phyloP scores from a whole-genome alignment of 805 yeast genomes.

The Candida manassasensis region DNA sequence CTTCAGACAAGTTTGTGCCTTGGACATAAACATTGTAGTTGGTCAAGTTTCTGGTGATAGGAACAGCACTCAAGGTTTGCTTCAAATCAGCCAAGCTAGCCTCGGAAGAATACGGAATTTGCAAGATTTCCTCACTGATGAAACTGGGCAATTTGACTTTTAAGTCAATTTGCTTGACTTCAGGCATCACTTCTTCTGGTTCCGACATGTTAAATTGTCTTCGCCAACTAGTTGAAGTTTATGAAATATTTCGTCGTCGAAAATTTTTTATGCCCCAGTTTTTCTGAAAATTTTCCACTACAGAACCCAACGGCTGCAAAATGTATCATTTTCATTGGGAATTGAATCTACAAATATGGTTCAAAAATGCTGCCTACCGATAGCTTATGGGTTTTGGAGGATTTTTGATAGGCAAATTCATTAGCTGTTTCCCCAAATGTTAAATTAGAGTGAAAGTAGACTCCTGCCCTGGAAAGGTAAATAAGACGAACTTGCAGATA shows the following conservation, averaged over 20 bases:
- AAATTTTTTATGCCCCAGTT: conserved; percentile 7
- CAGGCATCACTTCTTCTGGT: conserved; percentile 5
- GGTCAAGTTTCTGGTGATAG: conserved; percentile 56
- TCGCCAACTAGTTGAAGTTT: background rate
- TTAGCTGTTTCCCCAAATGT: no score
- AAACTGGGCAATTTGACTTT: conserved; percentile 10
- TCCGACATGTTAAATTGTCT: conserved; percentile 11
- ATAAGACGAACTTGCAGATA: no score
- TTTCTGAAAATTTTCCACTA: conserved; percentile 4
- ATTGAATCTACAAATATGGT: no score
- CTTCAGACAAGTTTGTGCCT: conserved; percentile 28
- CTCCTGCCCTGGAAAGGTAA: no score
- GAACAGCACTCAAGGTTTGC: conserved; percentile 53
- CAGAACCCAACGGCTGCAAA: background rate
- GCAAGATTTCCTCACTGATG: conserved; percentile 10
- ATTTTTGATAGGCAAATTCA: no score
- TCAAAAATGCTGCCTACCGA: no score
- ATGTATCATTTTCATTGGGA: no score
- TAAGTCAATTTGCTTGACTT: conserved; percentile 9
- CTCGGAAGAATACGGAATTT: conserved; percentile 26
- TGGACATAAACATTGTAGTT: conserved; percentile 46
- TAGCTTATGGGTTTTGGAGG: no score
- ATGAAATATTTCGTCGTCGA: conserved; percentile 7
- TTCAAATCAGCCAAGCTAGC: conserved; percentile 56
- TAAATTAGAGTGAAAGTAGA: no score